phyloP scores from a whole-genome alignment of 345 rosid species.

The Populus alba region DNA sequence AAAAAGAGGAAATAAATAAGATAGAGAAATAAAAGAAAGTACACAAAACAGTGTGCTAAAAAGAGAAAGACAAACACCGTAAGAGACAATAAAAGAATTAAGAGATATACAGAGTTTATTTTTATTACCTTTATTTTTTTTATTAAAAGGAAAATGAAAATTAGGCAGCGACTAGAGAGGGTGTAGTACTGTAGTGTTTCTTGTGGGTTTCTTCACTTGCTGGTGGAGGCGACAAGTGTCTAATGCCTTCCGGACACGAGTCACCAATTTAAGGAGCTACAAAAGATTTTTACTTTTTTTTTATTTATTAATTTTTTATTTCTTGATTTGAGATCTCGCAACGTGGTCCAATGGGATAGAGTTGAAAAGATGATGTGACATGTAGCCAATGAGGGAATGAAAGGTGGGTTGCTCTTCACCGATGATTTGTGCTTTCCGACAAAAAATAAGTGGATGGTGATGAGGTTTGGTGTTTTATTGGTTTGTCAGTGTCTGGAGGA shows the following conservation, averaged over 20 bases:
- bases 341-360: conserved; percentile 53
- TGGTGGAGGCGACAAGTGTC: conserved; percentile 84
- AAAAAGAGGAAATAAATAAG: background rate
- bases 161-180: conserved; percentile 5
- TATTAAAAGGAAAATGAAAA: conserved; percentile 9
- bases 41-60: background rate
- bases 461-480: background rate
- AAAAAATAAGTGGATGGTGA: conserved; percentile 12
- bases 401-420: conserved; percentile 39
- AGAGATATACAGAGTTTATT: background rate
- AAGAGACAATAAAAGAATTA: background rate
- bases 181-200: conserved; percentile 44
- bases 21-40: background rate
- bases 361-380: conserved; percentile 37
- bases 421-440: conserved; percentile 37
- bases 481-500: background rate
- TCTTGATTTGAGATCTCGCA: conserved; percentile 15
- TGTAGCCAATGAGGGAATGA: conserved; percentile 33
- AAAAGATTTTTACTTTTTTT: background rate
- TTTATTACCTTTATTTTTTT: conserved; percentile 18
- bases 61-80: background rate
- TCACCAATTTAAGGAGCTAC: conserved; percentile 51
- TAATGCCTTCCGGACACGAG: conserved; percentile 55
- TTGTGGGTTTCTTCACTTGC: conserved; percentile 7
- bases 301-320: background rate